Evolutionary conservation across 495 filamentous ascomycete genomes (phyloP).

Genomic region (Penicillium subrubescens): DNA sequence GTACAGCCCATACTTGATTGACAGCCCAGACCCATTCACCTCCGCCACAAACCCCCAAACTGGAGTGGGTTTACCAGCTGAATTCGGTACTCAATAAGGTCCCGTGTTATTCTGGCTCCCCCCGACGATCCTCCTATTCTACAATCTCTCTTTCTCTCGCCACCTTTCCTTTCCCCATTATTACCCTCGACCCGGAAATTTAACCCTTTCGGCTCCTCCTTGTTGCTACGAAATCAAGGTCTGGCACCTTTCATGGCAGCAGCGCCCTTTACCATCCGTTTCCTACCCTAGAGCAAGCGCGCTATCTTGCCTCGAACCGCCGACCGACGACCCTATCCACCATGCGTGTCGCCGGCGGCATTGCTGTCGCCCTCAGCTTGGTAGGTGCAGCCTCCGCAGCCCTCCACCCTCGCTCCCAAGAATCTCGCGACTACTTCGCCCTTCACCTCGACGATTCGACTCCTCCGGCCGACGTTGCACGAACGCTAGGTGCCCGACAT

Average conservation of each 20-base stretch:
- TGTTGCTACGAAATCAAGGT: neutral
- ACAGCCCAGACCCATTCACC: neutral
- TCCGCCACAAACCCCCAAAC: neutral
- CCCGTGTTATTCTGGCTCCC: conserved; percentile 14
- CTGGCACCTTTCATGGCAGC: conserved; percentile 33
- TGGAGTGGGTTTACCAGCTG: neutral
- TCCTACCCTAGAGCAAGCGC: conserved; percentile 18
- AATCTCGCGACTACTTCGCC: conserved; percentile 86
- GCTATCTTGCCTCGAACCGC: conserved; percentile 12
- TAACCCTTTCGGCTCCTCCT: neutral
- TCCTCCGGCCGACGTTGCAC: conserved; percentile 72
- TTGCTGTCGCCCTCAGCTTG: conserved; percentile 44
- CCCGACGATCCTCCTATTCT: conserved; percentile 29
- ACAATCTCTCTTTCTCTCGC: neutral
- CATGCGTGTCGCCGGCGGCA: conserved; percentile 42
- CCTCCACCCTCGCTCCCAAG: conserved; percentile 60
- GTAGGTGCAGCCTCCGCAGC: conserved; percentile 38
- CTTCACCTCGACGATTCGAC: conserved; percentile 70
- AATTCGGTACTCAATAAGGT: conserved; percentile 5
- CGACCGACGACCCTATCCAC: conserved; percentile 13
- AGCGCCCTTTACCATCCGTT: conserved; percentile 5
- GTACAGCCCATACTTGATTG: neutral
- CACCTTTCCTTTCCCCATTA: neutral
- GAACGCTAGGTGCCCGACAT: conserved; percentile 71
- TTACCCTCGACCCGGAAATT: neutral